Evolutionary conservation across 805 yeast species (phyloP).

Genomic region (Candida mattraensis): DNA sequence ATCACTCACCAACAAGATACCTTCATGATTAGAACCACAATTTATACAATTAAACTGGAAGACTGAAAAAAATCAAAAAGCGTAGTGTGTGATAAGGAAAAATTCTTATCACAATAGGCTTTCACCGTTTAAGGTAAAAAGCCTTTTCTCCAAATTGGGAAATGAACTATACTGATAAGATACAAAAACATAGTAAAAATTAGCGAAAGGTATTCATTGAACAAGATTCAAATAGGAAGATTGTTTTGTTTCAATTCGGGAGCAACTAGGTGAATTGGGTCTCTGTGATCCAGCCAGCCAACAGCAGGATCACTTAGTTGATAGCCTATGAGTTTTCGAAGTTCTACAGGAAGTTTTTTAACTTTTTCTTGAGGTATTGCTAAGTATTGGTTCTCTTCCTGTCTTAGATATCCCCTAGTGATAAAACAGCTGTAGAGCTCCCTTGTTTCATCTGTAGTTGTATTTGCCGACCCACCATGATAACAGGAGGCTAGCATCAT

Average conservation of each 20-base stretch:
- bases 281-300: conserved; percentile 20
- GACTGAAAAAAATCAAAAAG: too few species aligned
- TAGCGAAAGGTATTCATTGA: too few species aligned
- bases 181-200: too few species aligned
- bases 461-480: conserved; percentile 30
- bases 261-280: conserved; percentile 15
- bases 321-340: conserved; percentile 16
- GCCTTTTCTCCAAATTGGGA: too few species aligned
- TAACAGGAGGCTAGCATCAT: conserved; percentile 27
- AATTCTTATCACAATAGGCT: too few species aligned
- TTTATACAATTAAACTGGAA: too few species aligned
- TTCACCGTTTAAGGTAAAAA: too few species aligned
- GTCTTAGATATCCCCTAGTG: conserved; percentile 24
- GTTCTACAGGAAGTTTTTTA: conserved; percentile 11
- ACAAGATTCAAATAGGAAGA: conserved; percentile 10
- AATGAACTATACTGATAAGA: too few species aligned
- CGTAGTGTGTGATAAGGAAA: too few species aligned
- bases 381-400: conserved; percentile 29
- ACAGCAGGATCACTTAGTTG: conserved; percentile 21
- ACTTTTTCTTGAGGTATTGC: conserved; percentile 20
- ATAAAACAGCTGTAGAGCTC: conserved; percentile 23
- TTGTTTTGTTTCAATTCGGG: conserved; percentile 13
- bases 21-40: too few species aligned
- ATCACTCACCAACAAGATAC: too few species aligned
- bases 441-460: conserved; percentile 24